Evolutionary conservation across 768 basidiomycete species (phyloP), one percentile per base, ranked within the genome.

Genomic region (Mycena venus): DNA sequence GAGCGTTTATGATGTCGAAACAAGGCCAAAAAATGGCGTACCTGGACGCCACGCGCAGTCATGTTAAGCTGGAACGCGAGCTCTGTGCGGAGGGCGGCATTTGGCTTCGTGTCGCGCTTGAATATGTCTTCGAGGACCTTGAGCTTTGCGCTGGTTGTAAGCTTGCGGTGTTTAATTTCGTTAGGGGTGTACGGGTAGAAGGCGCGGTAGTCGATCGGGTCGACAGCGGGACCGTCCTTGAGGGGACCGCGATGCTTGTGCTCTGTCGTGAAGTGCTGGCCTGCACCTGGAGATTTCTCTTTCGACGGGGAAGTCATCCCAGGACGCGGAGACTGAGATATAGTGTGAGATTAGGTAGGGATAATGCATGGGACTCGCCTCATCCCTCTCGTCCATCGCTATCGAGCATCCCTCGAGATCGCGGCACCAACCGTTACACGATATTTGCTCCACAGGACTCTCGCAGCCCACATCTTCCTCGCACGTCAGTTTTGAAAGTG

Each of bases 41-140:
- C 97, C 90, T 99, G 97, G 2, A 99, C 95, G 21, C 96, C 96
- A 73, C 97, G 88, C 25, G 96, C 91, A 11, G 95, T 94, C 97
- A 99, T 99, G 74, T 92, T 93, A 69, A 99, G 91, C 84, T 96
- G 89, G 12, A 88, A 85, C 0, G 96, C 94, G 65, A 99, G 91
- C 75, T 91, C 88, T 82, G 95, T 95, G 78, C 98, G 90, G 44
- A 94, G 85, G 9, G 89, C 85, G 44, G 92, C 93, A 82, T 96
- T 97, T 19, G 98, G 97, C 83, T 99, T 99, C 68, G 95, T 95
- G 84, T 97, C 96, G 77, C 90, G 88, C 78, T 91, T 91, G 84
- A 98, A 99, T 78, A 96, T 88, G 72, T 90, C 87, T 83, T 99
- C 98, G 77, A 99, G 91, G 77, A 96, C 91, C 84, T 93, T 93